Base-by-base conservation (phyloP, 371 early-diverging fungal species). In the Mortierella sp. region DNA sequence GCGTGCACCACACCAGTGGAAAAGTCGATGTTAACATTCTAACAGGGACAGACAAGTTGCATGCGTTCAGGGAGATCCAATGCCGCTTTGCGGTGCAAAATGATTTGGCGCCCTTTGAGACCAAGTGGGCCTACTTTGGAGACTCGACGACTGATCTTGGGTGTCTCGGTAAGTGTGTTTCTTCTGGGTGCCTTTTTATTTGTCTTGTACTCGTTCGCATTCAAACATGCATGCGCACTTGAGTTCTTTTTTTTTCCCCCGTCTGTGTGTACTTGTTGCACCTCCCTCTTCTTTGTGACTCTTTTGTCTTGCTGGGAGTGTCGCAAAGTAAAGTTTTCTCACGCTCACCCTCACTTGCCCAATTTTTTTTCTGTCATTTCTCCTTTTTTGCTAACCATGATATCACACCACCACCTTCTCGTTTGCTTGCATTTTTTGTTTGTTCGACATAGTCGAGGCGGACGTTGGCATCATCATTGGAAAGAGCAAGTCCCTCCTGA, bases 391-490 rank as follows among this genome's bases (percentile, higher is more conserved):
- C 65, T 63, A 50, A 47, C 52, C 44, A 68, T 68, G 21, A 68
- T 24, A 68, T 42, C 38, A 38, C 65, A n/a, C n/a, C n/a, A n/a
- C 34, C 16, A 28, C 31, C 55, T 10, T n/a, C 7, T 16, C 34
- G 5, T 63, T 31, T 34, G 19, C 5, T 63, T 19, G 8, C 34
- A 21, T 31, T 16, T 16, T 34, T 34, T 63, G 65, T 21, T 63
- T 65, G 14, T 73, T 52, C 13, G 11, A 7, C 31, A 31, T 58
- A 91, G 92, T 91, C 11, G 77, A 90, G 72, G 90, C 92, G 2
- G 88, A 91, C 73, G 74, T 90, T 7, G 92, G 91, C 3, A 89
- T 93, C 38, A 80, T 93, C 47, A 84, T 93, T 72, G 93, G 93
- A n/a, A 81, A 86, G 11, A 89, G 91, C 74, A 63, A 47, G 44